Evolutionary conservation across 176 grass and related monocot genomes (phyloP).

Genomic region (Thalia dealbata): DNA sequence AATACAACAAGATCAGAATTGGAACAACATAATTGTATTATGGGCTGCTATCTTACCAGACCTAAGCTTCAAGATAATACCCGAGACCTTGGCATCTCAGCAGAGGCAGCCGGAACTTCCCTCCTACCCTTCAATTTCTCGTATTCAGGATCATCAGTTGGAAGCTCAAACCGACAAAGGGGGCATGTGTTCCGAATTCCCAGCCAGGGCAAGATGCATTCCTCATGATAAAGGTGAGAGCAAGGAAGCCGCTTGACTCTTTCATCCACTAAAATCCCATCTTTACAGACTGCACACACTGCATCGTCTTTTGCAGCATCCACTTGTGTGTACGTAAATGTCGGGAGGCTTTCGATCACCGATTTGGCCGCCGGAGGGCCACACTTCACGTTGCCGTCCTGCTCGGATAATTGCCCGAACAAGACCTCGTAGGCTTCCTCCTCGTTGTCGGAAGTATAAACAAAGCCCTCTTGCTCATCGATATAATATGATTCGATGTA

Average conservation of each 20-base stretch:
- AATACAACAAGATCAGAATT: not conserved
- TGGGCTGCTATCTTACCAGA: not conserved
- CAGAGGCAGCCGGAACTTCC: not conserved
- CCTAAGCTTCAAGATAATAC: conserved; percentile 11
- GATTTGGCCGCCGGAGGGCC: conserved; percentile 40
- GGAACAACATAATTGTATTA: not conserved
- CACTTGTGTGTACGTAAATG: conserved; percentile 32
- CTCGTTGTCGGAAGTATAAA: conserved; percentile 9
- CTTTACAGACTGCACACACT: conserved; percentile 81
- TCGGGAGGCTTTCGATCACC: conserved; percentile 55
- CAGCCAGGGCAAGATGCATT: conserved; percentile 20
- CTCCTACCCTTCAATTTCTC: conserved; percentile 11
- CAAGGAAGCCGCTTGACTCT: conserved; percentile 14
- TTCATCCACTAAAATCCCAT: conserved; percentile 7
- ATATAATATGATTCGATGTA: conserved; percentile 45
- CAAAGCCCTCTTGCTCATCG: conserved; percentile 26
- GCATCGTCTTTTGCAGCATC: conserved; percentile 23
- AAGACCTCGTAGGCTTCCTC: conserved; percentile 37
- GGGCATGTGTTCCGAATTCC: conserved; percentile 14
- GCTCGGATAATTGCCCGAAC: conserved; percentile 50
- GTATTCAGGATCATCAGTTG: conserved; percentile 8
- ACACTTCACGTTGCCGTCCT: conserved; percentile 42
- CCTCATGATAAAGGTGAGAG: conserved; percentile 10
- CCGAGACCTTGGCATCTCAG: not conserved
- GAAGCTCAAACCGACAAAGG: conserved; percentile 11